phyloP scores from a whole-genome alignment of 78 protist species.

The Acrasis kona region DNA sequence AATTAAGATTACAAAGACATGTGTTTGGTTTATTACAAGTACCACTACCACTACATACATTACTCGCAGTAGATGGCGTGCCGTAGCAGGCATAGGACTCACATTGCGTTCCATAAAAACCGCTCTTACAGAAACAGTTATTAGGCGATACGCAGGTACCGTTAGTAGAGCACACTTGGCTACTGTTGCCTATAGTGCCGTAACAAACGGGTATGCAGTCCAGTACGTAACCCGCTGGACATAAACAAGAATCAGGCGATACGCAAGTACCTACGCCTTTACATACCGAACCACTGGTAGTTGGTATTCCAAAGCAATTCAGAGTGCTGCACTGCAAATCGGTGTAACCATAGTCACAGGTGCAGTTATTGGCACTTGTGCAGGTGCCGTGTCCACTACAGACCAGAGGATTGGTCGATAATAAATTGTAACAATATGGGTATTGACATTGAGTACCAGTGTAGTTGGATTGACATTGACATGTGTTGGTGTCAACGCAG shows the following conservation, averaged over 20 bases:
- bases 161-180: not conserved
- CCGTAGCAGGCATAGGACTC: not conserved
- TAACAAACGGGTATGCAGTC: not conserved
- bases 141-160: not conserved
- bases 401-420: not conserved
- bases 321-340: not conserved
- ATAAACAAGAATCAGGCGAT: not conserved
- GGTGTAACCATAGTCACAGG: slow-evolving; percentile 1
- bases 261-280: not conserved
- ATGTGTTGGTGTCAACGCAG: slow-evolving; percentile 2
- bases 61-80: not conserved
- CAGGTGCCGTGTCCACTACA: not conserved
- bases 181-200: not conserved
- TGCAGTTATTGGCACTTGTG: not conserved
- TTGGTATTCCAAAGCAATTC: not conserved
- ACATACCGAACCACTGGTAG: not conserved
- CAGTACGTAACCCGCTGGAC: not conserved
- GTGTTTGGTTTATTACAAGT: not conserved
- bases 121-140: not conserved
- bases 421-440: not conserved
- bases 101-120: not conserved
- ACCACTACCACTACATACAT: not conserved
- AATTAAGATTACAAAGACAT: not conserved
- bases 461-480: not conserved
- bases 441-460: slow-evolving; percentile 1